These are phyloP conservation scores for Stephanodiscus minutulus DNA, from an alignment of 108 stramenopile species.

Conservation along the genomic window DNA sequence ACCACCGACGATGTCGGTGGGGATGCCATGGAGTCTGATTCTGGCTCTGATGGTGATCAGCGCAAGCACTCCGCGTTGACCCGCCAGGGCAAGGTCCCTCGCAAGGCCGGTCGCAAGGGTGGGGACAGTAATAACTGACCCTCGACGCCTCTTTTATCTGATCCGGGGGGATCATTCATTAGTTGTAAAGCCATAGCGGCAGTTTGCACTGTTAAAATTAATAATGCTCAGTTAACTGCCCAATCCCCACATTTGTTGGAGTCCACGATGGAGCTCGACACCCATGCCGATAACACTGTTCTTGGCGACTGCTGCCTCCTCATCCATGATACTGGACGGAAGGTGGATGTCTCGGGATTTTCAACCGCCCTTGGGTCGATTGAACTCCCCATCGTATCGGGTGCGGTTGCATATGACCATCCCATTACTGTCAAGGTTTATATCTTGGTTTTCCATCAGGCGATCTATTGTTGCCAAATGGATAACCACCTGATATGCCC, in stretches of 20 bases:
- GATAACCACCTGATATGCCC: slow-evolving; percentile 26
- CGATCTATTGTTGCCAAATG: slow-evolving; percentile 10
- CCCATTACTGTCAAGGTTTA: slow-evolving; percentile 17
- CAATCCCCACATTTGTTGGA: background rate
- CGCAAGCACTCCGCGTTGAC: too few species aligned
- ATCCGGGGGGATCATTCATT: background rate
- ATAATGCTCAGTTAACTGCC: background rate
- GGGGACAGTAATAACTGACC: too few species aligned
- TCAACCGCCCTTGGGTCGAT: background rate
- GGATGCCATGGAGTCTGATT: too few species aligned
- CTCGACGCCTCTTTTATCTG: too few species aligned
- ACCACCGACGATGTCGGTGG: background rate
- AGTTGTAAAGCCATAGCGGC: slow-evolving; percentile 1
- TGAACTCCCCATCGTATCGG: background rate
- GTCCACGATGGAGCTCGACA: slow-evolving; percentile 2
- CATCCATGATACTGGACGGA: slow-evolving; percentile 1
- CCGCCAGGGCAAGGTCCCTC: too few species aligned
- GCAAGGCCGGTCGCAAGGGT: background rate
- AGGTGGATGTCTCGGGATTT: background rate
- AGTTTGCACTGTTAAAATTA: background rate
- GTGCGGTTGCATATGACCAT: slow-evolving; percentile 27
- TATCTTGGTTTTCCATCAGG: slow-evolving; percentile 30
- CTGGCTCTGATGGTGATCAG: too few species aligned
- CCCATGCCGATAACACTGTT: slow-evolving; percentile 1
- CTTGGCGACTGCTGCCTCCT: background rate